Conservation (phyloP, 345 rosid species). For the Euphorbia tirucalli region DNA sequence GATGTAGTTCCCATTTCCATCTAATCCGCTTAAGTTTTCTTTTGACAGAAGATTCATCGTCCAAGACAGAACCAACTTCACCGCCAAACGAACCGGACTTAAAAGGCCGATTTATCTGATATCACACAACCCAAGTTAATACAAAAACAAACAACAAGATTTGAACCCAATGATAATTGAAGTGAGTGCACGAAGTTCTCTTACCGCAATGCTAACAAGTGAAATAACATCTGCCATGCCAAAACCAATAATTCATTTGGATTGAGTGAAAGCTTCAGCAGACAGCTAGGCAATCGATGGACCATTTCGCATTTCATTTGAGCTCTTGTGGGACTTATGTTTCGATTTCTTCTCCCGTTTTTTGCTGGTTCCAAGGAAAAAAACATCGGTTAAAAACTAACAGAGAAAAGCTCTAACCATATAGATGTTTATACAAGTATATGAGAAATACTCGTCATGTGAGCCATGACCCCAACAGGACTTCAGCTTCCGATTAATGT, state of each 20-base stretch:
- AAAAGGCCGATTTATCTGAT: slow-evolving; percentile 4
- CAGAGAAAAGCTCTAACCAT: not conserved
- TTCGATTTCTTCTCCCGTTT: slow-evolving; percentile 89
- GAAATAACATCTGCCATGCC: not conserved
- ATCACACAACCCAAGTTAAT: not conserved
- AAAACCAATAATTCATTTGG: not conserved
- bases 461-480: slow-evolving; percentile 89
- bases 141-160: not conserved
- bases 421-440: slow-evolving; percentile 5
- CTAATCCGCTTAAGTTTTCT: not conserved
- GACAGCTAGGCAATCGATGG: slow-evolving; percentile 21
- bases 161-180: too few species aligned
- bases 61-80: not conserved
- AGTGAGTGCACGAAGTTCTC: not conserved
- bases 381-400: slow-evolving; percentile 7
- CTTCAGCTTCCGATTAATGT: slow-evolving; percentile 83
- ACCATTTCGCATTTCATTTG: too few species aligned
- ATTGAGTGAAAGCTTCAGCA: not conserved
- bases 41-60: not conserved
- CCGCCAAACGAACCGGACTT: not conserved
- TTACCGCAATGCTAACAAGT: not conserved
- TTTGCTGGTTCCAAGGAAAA: slow-evolving; percentile 48
- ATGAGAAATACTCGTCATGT: slow-evolving; percentile 61
- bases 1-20: not conserved
- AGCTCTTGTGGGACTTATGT: slow-evolving; percentile 69